Conservation (phyloP, 202 grass and related monocot species). For the Zizania palustris region DNA sequence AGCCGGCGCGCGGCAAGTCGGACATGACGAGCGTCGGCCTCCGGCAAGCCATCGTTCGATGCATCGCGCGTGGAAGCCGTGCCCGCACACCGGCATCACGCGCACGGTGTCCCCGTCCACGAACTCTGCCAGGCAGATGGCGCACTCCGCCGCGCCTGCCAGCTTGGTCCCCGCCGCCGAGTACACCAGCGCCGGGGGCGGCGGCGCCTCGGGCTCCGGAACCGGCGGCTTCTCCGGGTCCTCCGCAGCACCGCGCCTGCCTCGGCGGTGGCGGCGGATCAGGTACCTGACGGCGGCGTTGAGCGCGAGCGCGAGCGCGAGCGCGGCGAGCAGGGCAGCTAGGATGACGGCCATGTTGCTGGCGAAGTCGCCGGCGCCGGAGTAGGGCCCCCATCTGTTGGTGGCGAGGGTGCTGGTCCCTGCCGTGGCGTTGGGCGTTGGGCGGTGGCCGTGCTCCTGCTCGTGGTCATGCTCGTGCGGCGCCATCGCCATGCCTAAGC, state of each 20-base stretch:
- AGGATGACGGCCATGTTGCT: conserved; percentile 90
- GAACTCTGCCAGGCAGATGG: conserved; percentile 82
- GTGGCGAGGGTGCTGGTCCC: conserved; percentile 13
- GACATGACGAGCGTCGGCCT: conserved; percentile 54
- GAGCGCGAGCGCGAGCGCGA: conserved; percentile 56
- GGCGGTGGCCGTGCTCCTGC: not conserved
- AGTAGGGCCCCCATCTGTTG: conserved; percentile 72
- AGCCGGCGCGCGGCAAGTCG: conserved; percentile 63
- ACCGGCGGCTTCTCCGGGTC: conserved; percentile 41
- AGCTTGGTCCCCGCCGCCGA: conserved; percentile 45
- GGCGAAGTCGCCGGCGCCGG: conserved; percentile 70
- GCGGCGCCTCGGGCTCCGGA: not conserved
- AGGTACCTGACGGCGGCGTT: conserved; percentile 63
- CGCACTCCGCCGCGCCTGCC: conserved; percentile 52
- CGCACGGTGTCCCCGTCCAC: conserved; percentile 56
- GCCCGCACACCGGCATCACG: conserved; percentile 61
- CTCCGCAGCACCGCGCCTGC: not conserved
- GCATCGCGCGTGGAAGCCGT: conserved; percentile 80
- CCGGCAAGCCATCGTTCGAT: conserved; percentile 72
- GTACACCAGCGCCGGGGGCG: conserved; percentile 43
- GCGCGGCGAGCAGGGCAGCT: conserved; percentile 53
- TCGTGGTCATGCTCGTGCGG: conserved; percentile 27
- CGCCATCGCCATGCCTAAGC: conserved; percentile 1
- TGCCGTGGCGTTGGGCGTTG: not conserved
- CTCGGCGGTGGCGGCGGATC: conserved; percentile 25